Percentiles rank a stretch among this genome's conserved stretches.
phyloP scores from a whole-genome alignment of 371 early-diverging fungal genomes.

The Dichotomocladium elegans region DNA sequence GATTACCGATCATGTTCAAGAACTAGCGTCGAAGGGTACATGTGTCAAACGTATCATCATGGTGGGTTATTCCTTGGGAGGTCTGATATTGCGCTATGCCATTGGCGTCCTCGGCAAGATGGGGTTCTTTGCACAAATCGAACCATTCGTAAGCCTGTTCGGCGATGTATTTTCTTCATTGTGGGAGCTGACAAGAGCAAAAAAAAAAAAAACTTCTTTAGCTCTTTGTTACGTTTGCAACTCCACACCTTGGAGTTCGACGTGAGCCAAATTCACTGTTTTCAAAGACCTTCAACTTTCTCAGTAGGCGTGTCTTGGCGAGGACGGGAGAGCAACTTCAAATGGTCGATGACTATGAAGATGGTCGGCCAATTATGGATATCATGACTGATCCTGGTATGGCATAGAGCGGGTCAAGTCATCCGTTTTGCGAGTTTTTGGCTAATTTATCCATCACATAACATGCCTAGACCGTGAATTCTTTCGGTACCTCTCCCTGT shows the following conservation, averaged over 20 bases:
- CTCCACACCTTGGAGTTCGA: conserved; percentile 74
- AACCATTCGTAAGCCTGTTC: conserved; percentile 43
- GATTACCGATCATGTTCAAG: conserved; percentile 15
- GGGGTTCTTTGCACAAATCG: conserved; percentile 52
- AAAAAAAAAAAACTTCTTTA: conserved; percentile 3
- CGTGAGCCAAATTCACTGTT: conserved; percentile 21
- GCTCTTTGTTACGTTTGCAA: conserved; percentile 70
- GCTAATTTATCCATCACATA: background rate
- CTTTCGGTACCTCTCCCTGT: conserved; percentile 47
- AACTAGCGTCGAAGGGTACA: conserved; percentile 3
- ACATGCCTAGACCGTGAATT: conserved; percentile 29
- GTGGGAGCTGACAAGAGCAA: no score
- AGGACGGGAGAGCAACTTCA: conserved; percentile 62
- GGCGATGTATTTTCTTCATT: background rate
- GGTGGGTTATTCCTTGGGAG: conserved; percentile 83
- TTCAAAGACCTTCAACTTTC: conserved; percentile 47
- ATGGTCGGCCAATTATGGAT: conserved; percentile 43
- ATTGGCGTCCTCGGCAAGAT: conserved; percentile 60
- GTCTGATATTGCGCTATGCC: conserved; percentile 70
- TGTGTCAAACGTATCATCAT: conserved; percentile 58
- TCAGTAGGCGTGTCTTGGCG: conserved; percentile 46
- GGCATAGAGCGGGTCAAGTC: conserved; percentile 1
- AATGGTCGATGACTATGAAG: conserved; percentile 38
- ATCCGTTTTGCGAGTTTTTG: background rate
- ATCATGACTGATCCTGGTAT: conserved; percentile 63